Conservation (phyloP, 192 early-diverging fungal species). For the Geranomyces variabilis region DNA sequence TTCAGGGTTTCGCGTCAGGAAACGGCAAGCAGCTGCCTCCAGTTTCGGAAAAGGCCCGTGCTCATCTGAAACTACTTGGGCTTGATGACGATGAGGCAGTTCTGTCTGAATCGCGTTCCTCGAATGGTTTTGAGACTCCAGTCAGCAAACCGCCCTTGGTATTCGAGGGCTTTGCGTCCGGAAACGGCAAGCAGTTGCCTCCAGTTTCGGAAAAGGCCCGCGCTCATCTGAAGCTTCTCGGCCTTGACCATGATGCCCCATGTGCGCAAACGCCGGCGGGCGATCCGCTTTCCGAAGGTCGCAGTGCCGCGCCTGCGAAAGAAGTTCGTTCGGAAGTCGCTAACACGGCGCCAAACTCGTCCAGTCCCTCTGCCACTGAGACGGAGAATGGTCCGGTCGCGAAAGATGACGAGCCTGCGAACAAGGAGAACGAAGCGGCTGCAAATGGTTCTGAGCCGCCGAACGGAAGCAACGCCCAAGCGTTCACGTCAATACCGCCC, state of each 20-base stretch:
- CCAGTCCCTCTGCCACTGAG: neutral
- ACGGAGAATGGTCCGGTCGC: neutral
- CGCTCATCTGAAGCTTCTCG: neutral
- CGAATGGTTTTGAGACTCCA: neutral
- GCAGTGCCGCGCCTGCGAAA: neutral
- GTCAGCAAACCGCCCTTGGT: neutral
- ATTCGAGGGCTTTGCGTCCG: conserved; percentile 21
- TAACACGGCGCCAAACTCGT: neutral
- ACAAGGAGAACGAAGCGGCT: too few species aligned
- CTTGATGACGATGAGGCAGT: too few species aligned
- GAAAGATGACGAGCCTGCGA: neutral
- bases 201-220: neutral
- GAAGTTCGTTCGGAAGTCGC: neutral
- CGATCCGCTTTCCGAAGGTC: too few species aligned
- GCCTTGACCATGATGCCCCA: too few species aligned
- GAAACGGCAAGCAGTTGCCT: conserved; percentile 20
- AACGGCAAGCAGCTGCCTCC: conserved; percentile 18
- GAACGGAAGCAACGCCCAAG: too few species aligned
- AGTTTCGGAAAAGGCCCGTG: neutral
- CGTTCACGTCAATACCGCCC: too few species aligned
- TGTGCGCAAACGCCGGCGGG: too few species aligned
- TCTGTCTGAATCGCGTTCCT: neutral
- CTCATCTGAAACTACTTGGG: neutral
- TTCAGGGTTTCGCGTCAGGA: conserved; percentile 18
- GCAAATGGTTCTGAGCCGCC: too few species aligned